These are phyloP conservation scores for Coix lacrymajobi DNA, from an alignment of 176 grass and related monocot genomes.

Conservation along the genomic window DNA sequence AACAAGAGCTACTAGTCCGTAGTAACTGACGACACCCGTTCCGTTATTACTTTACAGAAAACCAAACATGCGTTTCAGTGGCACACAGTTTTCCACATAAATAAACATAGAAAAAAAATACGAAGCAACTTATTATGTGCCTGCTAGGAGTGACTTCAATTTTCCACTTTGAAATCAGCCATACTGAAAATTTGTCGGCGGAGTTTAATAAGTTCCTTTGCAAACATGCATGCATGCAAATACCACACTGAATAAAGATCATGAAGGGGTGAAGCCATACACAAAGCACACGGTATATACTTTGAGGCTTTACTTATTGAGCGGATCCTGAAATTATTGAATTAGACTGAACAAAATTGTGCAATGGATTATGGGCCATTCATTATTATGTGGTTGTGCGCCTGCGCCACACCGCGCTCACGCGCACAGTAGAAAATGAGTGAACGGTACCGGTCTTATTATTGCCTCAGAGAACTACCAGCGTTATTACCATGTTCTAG, in stretches of 20 bases:
- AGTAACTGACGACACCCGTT: neutral
- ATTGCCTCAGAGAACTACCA: neutral
- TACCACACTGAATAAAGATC: neutral
- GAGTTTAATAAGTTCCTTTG: neutral
- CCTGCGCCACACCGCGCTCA: neutral
- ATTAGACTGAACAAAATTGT: neutral
- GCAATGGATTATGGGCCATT: neutral
- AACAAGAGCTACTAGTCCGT: too few species aligned
- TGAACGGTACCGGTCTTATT: neutral
- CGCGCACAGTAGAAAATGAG: neutral
- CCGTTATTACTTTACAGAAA: neutral
- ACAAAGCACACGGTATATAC: too few species aligned
- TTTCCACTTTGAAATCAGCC: neutral
- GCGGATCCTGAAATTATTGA: neutral
- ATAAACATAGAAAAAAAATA: neutral
- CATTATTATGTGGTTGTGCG: neutral
- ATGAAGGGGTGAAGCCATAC: too few species aligned
- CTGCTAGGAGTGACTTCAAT: neutral
- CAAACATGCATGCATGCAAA: neutral
- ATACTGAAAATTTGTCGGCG: neutral
- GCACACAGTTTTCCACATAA: neutral
- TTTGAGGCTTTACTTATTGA: neutral
- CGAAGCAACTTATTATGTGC: neutral
- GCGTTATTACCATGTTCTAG: neutral
- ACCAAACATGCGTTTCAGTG: neutral